Conservation (phyloP, 2,329 filamentous ascomycete genomes). For the Aquanectria penicillioides region DNA sequence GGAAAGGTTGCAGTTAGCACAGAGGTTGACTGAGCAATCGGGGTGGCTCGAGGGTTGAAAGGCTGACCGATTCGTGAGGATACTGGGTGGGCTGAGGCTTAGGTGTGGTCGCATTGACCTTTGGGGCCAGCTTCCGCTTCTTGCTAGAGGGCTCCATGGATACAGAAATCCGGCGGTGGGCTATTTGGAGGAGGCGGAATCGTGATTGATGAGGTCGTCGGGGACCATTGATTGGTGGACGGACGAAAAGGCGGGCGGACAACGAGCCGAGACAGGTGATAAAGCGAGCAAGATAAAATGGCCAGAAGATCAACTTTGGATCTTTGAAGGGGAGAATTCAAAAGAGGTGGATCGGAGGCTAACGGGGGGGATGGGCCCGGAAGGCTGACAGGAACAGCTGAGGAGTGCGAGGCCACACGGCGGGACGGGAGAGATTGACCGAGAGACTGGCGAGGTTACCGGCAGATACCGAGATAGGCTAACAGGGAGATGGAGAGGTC, state of each 20-base stretch:
- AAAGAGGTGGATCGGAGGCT: background rate
- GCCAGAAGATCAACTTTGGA: background rate
- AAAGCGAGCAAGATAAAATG: background rate
- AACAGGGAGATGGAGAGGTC: conserved; percentile 20
- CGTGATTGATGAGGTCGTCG: conserved; percentile 30
- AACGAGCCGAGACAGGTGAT: conserved; percentile 1
- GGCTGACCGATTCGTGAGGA: conserved; percentile 49
- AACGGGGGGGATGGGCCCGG: background rate
- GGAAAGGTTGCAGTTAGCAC: conserved; percentile 34
- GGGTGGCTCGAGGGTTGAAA: conserved; percentile 30
- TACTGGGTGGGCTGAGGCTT: conserved; percentile 46
- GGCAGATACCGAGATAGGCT: conserved; percentile 19
- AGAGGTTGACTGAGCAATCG: conserved; percentile 12
- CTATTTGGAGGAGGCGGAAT: conserved; percentile 30
- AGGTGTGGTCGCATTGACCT: conserved; percentile 48
- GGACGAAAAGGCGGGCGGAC: conserved; percentile 4
- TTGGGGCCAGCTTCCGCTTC: conserved; percentile 56
- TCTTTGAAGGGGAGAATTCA: background rate
- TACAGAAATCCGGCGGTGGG: conserved; percentile 24
- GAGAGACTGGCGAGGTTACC: conserved; percentile 22
- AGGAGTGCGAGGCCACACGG: conserved; percentile 13
- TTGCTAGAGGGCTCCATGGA: conserved; percentile 56
- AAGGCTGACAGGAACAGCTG: conserved; percentile 12
- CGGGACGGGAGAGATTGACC: conserved; percentile 18
- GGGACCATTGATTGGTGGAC: conserved; percentile 37